Base-by-base conservation (phyloP, 225 moss, liverwort and hornwort species). In the Bryum argenteum region DNA sequence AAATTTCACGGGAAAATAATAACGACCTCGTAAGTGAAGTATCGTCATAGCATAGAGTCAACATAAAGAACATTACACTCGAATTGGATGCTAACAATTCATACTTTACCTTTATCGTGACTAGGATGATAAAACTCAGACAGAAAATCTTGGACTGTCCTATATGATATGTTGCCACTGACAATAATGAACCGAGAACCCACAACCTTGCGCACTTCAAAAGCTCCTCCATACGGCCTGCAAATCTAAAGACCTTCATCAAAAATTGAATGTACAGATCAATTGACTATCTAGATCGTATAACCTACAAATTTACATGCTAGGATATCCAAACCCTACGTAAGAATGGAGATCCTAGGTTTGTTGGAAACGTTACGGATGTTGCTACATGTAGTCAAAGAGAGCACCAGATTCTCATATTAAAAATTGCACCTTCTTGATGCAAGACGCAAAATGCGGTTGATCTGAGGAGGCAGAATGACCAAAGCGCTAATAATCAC, bases 161-260 rank as follows among this genome's bases (percentile, higher is more conserved):
- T 75, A 63, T 78, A 87, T 14, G 97, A 90, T 67, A 97, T 69
- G 71, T 91, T 90, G 59, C 97, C 97, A 54, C 92, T 94, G 56
- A 97, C 37, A 66, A 97, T 85, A 68, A 97, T 88, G 66, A 97
- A 94, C 42, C 94, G 91, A 14, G 94, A 97, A 56, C 94, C 97
- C n/a, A 89, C 82, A 16, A 92, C 87, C 79, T 91, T 94, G 11
- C 84, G 83, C 44, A 89, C 87, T 72, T 89, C 80, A 22, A 94
- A 92, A 13, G 76, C 79, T 72, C 97, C 97, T 53, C 97, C 97
- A 68, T 84, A 94, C 42, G 97, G 97, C 74, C 97, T 97, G 87
- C 76, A 71, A 38, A 67, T 63, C 20, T 51, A 63, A 63, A 62
- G 24, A 18, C 23, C 19, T 26, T 75, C 60, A 54, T 54, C 28